Conservation (phyloP, 1,139 yeast genomes). For the Wickerhamomyces sp. region DNA sequence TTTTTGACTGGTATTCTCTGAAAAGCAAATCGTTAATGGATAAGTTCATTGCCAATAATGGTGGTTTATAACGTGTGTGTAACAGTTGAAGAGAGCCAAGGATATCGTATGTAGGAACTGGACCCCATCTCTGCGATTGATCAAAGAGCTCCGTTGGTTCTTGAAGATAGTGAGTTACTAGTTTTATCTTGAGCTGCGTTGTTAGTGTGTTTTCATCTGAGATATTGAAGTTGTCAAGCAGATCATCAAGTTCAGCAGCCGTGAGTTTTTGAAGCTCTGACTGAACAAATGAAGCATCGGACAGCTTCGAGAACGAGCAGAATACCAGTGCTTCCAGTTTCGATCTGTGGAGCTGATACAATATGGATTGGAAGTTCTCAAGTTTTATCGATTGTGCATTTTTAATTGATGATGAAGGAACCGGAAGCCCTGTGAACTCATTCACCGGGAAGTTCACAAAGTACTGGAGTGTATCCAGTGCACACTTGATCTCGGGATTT, state of each 20-base stretch:
- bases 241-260: constrained; percentile 1
- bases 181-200: not conserved
- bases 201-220: too few relatives aligned
- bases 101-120: too few relatives aligned
- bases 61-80: constrained; percentile 7
- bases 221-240: too few relatives aligned
- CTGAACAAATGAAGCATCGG: not conserved
- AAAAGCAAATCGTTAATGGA: constrained; percentile 30
- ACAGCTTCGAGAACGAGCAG: constrained; percentile 1
- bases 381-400: constrained; percentile 13
- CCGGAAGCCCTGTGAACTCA: constrained; percentile 34
- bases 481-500: constrained; percentile 1
- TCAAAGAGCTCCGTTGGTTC: not conserved
- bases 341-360: constrained; percentile 4
- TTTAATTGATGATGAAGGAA: constrained; percentile 19
- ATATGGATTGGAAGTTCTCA: constrained; percentile 15
- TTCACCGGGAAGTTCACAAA: constrained; percentile 36
- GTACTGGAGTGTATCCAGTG: constrained; percentile 23
- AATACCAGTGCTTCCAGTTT: constrained; percentile 2
- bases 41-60: constrained; percentile 21
- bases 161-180: not conserved
- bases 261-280: constrained; percentile 2
- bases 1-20: constrained; percentile 23
- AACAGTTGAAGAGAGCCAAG: too few relatives aligned
- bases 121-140: not conserved